Evolutionary conservation across 306 rosid species (phyloP).

Genomic region (Pterocarpus santalinus): DNA sequence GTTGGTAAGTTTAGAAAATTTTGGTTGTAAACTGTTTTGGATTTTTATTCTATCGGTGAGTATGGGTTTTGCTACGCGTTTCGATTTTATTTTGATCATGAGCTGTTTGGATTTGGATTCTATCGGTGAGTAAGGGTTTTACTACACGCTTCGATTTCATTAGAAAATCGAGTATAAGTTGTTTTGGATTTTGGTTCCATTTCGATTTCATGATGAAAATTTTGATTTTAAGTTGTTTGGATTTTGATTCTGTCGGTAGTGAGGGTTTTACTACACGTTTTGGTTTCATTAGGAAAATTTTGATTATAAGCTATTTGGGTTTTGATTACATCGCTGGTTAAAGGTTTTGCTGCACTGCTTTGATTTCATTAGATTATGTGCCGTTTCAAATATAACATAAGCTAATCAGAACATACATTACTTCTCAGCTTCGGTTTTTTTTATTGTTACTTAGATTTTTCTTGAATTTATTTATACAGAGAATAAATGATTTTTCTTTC

Average conservation of each 20-base stretch:
- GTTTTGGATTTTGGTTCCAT: too few relatives aligned
- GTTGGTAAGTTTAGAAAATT: neutral
- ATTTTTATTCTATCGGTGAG: neutral
- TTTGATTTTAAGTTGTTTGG: neutral
- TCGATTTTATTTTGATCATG: too few relatives aligned
- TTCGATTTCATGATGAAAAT: neutral
- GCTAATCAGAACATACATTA: neutral
- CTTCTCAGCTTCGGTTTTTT: neutral
- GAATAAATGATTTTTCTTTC: too few relatives aligned
- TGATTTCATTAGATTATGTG: neutral
- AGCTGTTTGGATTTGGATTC: neutral
- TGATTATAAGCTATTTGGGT: neutral
- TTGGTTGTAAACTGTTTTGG: too few relatives aligned
- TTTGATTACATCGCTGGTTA: neutral
- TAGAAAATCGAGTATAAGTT: too few relatives aligned
- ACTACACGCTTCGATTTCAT: neutral
- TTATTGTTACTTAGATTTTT: too few relatives aligned
- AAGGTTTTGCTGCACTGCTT: neutral
- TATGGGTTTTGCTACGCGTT: neutral
- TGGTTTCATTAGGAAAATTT: too few relatives aligned
- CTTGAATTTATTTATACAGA: too few relatives aligned
- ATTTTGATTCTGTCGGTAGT: neutral
- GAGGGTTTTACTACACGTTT: too few relatives aligned
- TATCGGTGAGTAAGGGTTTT: neutral
- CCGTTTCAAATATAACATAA: neutral